A percentile compares a stretch with the other conserved stretches of the same genome.
phyloP scores from a whole-genome alignment of 2,329 filamentous ascomycete genomes.

The Phaeomoniella chlamydospora region DNA sequence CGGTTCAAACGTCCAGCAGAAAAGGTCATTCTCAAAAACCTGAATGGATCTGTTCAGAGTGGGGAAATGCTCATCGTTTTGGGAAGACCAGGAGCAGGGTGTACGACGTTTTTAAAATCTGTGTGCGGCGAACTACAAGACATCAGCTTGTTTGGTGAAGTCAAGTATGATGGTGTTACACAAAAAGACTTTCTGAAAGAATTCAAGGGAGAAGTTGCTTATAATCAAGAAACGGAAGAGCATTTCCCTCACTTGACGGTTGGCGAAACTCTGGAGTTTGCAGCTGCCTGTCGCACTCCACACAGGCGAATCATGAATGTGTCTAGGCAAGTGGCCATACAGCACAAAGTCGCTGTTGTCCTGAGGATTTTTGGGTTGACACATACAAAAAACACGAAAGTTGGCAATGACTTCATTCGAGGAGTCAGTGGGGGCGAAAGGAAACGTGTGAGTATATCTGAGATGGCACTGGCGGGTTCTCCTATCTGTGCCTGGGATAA shows the following conservation, averaged over 20 bases:
- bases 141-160: slow-evolving; percentile 64
- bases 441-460: slow-evolving; percentile 48
- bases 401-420: slow-evolving; percentile 41
- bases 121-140: slow-evolving; percentile 70
- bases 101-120: slow-evolving; percentile 74
- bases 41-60: slow-evolving; percentile 6
- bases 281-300: too few relatives aligned
- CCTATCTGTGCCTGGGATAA: slow-evolving; percentile 31
- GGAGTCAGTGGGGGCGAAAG: slow-evolving; percentile 48
- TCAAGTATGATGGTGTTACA: slow-evolving; percentile 60
- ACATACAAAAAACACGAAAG: slow-evolving; percentile 38
- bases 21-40: neutral
- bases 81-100: slow-evolving; percentile 32
- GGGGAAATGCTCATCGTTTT: slow-evolving; percentile 25
- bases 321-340: too few relatives aligned
- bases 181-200: slow-evolving; percentile 60
- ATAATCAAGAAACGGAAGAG: slow-evolving; percentile 26
- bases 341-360: slow-evolving; percentile 34
- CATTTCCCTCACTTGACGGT: slow-evolving; percentile 45
- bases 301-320: too few relatives aligned
- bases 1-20: neutral
- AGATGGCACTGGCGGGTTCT: slow-evolving; percentile 30
- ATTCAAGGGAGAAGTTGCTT: slow-evolving; percentile 23
- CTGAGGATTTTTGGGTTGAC: slow-evolving; percentile 31
- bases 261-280: slow-evolving; percentile 41